A percentile compares a stretch with the other conserved stretches of the same genome.
Evolutionary conservation across 345 rosid species (phyloP).

Genomic region (Hibiscus trionum): DNA sequence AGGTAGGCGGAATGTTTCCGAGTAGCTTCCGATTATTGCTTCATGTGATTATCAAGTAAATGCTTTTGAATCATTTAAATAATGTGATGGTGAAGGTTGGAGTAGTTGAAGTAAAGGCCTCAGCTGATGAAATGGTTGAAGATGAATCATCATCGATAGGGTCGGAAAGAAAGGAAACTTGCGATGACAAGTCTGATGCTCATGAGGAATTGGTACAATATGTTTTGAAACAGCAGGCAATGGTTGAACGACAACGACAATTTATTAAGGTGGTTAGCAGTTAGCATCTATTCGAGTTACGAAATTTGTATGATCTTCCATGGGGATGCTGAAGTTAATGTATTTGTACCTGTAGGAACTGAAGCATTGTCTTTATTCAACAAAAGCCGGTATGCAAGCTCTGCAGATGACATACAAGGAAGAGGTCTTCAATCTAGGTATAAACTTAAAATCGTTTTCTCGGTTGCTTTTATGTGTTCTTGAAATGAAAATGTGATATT

Average conservation of each 20-base stretch:
- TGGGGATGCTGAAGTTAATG: not conserved
- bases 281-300: not conserved
- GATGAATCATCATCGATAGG: conserved; percentile 15
- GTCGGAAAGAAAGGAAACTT: conserved; percentile 2
- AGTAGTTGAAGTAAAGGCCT: not conserved
- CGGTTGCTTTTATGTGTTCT: conserved; percentile 6
- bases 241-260: conserved; percentile 39
- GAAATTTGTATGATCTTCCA: not conserved
- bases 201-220: conserved; percentile 21
- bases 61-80: not conserved
- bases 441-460: conserved; percentile 6
- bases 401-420: conserved; percentile 65
- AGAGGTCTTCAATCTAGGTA: conserved; percentile 64
- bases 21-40: not conserved
- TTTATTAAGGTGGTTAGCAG: conserved; percentile 43
- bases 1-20: conserved; percentile 18
- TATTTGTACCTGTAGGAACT: conserved; percentile 46
- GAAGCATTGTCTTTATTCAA: conserved; percentile 43
- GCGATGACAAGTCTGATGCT: not conserved
- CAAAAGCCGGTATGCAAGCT: conserved; percentile 61
- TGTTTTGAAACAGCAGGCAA: conserved; percentile 23
- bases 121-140: not conserved
- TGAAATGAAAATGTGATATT: conserved; percentile 11
- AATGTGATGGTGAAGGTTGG: conserved; percentile 1
- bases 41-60: not conserved